A percentile compares a stretch with the other conserved stretches of the same genome.
phyloP scores from a whole-genome alignment of 441 rosid species.

The Pelargonium cotyledonis region DNA sequence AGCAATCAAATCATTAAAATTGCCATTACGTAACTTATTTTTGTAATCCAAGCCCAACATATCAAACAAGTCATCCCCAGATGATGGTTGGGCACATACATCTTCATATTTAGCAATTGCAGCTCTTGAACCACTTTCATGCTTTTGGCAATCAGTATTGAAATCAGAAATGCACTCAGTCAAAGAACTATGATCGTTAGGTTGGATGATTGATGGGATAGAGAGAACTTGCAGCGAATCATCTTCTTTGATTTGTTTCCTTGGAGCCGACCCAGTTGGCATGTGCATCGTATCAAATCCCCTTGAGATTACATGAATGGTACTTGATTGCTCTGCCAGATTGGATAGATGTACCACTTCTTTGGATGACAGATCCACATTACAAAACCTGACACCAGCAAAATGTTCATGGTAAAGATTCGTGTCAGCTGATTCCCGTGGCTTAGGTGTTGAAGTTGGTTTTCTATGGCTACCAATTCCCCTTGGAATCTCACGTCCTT shows the following conservation, averaged over 20 bases:
- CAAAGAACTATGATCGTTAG: constrained; percentile 17
- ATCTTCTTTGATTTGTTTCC: constrained; percentile 26
- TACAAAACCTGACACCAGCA: constrained; percentile 17
- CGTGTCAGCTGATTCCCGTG: constrained; percentile 19
- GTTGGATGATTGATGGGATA: constrained; percentile 19
- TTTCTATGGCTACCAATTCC: constrained; percentile 16
- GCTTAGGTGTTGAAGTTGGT: constrained; percentile 18
- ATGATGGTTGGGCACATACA: constrained; percentile 31
- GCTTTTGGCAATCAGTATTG: constrained; percentile 24
- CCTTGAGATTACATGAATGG: constrained; percentile 23
- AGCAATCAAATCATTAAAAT: constrained; percentile 26
- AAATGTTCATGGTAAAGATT: constrained; percentile 13
- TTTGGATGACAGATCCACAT: constrained; percentile 21
- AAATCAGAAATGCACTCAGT: constrained; percentile 21
- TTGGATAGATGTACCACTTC: constrained; percentile 28
- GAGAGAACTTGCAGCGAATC: constrained; percentile 28
- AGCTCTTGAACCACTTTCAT: constrained; percentile 24
- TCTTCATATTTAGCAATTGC: constrained; percentile 25
- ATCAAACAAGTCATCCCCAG: constrained; percentile 73
- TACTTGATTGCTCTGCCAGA: constrained; percentile 21
- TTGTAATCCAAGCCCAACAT: constrained; percentile 70
- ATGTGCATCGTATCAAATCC: constrained; percentile 19
- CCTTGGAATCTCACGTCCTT: constrained; percentile 13
- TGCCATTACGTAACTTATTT: constrained; percentile 38
- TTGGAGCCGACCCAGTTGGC: constrained; percentile 21